Evolutionary conservation across 2,329 filamentous ascomycete species (phyloP), one percentile per base, ranked within the genome.

Genomic region (Basipetospora chlamydospora): DNA sequence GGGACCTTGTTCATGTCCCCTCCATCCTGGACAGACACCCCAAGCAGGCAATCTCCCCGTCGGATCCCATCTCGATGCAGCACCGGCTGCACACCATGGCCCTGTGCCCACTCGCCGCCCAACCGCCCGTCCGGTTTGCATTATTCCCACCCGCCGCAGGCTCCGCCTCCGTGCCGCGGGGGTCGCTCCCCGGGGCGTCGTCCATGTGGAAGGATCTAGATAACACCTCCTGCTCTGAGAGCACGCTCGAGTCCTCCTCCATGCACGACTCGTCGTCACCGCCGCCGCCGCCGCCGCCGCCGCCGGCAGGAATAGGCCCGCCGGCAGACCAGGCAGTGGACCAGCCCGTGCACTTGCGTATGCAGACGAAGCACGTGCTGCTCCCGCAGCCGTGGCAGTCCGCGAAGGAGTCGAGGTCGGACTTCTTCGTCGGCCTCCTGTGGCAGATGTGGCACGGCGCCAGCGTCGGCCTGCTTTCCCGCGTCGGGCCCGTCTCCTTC

Each of bases 361-460:
- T 68, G 50, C 78, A 83, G n/a, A 83, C 63, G 47, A 70, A 81
- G 50, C 78, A 83, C 1, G 77, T 71, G 28, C 75, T 63, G 42
- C 68, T 59, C 8, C 64, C 60, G 48, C 78, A 83, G 11, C 69
- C 65, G 44, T 69, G 58, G 50, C 78, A 83, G 46, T 73, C 63
- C 32, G 73, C 67, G 48, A 74, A 81, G 8, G 69, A 71, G 51
- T 80, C 75, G 23, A 82, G 63, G 39, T 82, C 75, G 5, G 64
- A 65, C 49, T 71, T 78, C 45, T 73, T 73, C 36, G 65, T 76
- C 2, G 78, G 78, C 37, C 68, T 67, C 28, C 74, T 68, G 46
- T 70, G 68, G 60, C 78, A 83, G 43, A 80, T 70, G 55, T 81
- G 73, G 51, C 78, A 83, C 0, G 76, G 66, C 26, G 56, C 58